Percentiles rank a stretch among this genome's conserved stretches.
Conservation (phyloP, 306 rosid species). For the Vigna angularis region DNA sequence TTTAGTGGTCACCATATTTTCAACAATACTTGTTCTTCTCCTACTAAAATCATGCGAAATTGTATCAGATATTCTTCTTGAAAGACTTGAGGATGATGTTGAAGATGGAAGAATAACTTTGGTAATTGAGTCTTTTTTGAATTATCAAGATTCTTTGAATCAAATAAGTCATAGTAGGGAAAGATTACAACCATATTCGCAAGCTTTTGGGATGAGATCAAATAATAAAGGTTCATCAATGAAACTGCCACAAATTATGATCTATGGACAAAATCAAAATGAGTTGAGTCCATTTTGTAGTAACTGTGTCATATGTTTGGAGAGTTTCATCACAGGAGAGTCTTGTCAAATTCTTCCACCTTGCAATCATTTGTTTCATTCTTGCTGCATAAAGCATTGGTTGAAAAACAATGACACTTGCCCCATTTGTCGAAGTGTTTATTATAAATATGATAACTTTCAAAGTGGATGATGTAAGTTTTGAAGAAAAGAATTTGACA, state of each 20-base stretch:
- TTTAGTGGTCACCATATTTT: slow-evolving; percentile 10
- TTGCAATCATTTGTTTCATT: slow-evolving; percentile 39
- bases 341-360: slow-evolving; percentile 13
- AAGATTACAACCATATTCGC: slow-evolving; percentile 5
- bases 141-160: not conserved
- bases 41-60: not conserved
- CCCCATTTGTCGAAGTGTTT: slow-evolving; percentile 39
- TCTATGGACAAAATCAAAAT: slow-evolving; percentile 34
- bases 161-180: not conserved
- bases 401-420: slow-evolving; percentile 35
- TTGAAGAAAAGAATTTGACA: not conserved
- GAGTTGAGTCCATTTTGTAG: slow-evolving; percentile 24
- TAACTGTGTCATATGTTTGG: slow-evolving; percentile 40
- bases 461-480: not conserved
- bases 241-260: slow-evolving; percentile 32
- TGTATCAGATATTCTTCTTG: slow-evolving; percentile 20
- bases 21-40: slow-evolving; percentile 22
- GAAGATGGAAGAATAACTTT: slow-evolving; percentile 23
- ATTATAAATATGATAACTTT: slow-evolving; percentile 14
- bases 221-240: slow-evolving; percentile 7
- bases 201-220: slow-evolving; percentile 17
- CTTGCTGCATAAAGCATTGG: slow-evolving; percentile 31
- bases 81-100: slow-evolving; percentile 32
- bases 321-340: slow-evolving; percentile 24
- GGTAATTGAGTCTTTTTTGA: slow-evolving; percentile 5